Base-by-base conservation (phyloP, 257 asterid genomes). In the Solanum virginianum region DNA sequence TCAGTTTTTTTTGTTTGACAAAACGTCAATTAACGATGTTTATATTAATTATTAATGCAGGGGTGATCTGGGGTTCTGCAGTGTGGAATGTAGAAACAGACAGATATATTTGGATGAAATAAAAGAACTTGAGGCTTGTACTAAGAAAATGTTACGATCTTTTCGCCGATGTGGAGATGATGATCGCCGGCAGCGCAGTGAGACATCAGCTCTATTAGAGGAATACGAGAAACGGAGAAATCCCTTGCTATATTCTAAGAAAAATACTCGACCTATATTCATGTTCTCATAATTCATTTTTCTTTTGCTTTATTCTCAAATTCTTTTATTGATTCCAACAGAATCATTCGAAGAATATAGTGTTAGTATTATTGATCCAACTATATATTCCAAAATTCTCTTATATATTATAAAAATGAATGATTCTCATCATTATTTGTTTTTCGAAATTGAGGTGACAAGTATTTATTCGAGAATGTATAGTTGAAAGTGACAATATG, bases 41-140 rank as follows among this genome's bases (percentile, higher is more conserved):
- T 85, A 6, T 29, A 3, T 60, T 65, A 15, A 4, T 32, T 1
- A 4, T 32, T 1, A 14, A 18, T 90, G 87, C 93, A 94, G 93
- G 91, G 98, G 98, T 43, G 94, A 93, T 85, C 47, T 89, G 85
- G 98, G 98, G 2, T 94, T 93, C 80, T 94, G 98, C 91, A 41
- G 56, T 18, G 32, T 41, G 80, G 90, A 86, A 83, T 94, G 98
- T 62, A 91, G 98, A 88, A 90, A 90, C 68, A 85, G 95, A 88
- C 93, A 93, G 83, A 92, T 94, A n/a, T 90, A 89, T 83, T 24
- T 91, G 85, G 95, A 94, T 65, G 98, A 94, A 84, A 88, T 86
- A 17, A 90, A 82, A 85, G 94, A 94, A 43, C 49, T 91, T 18
- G 97, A 94, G 65, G 86, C 36, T 24, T 88, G 89, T 5, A 87